Base-by-base conservation (phyloP, 768 basidiomycete species). In the Mycena haematopus region DNA sequence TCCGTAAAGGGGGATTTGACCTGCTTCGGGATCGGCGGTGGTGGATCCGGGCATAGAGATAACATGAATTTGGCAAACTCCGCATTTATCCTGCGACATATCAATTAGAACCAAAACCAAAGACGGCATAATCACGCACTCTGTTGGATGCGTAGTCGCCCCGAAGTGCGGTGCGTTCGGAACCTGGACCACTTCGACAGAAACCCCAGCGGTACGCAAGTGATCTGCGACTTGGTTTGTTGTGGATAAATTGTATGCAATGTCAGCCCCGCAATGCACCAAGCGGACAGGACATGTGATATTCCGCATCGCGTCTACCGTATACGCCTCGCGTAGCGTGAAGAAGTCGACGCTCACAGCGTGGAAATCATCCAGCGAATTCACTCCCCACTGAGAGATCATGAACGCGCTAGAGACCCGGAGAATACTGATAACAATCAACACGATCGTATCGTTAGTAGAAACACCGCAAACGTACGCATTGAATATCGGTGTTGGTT, bases 241-340 rank as follows among this genome's bases (percentile, higher is more conserved):
- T 15, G 45, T 27, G 24, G 38, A 52, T 49, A 69, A 14, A 27
- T 40, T 44, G 42, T 59, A 66, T 36, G 67, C 67, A 62, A 72
- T 70, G 49, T 71, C 72, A 62, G 66, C 65, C 10, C 21, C 46
- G 45, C 68, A 69, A 35, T 69, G 65, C 25, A 69, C 46, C 35
- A 69, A 9, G 13, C 49, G 35, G 19, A 69, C 62, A 1, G 65
- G 68, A n/a, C 62, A 63, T 29, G 22, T 13, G 3, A 67, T 64
- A 7, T 53, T 62, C 14, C 56, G 56, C 29, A 67, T 44, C 8
- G 51, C 58, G 4, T 57, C 51, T 0, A 36, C 40, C 3, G 62
- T 55, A n/a, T 62, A 61, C 11, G 63, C 60, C 24, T 61, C 42
- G 19, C 68, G 68, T 6, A 31, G 21, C 14, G 53, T 59, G 62